These are phyloP conservation scores for Polyplosphaeria fusca DNA, from an alignment of 495 filamentous ascomycete genomes.

Conservation along the genomic window DNA sequence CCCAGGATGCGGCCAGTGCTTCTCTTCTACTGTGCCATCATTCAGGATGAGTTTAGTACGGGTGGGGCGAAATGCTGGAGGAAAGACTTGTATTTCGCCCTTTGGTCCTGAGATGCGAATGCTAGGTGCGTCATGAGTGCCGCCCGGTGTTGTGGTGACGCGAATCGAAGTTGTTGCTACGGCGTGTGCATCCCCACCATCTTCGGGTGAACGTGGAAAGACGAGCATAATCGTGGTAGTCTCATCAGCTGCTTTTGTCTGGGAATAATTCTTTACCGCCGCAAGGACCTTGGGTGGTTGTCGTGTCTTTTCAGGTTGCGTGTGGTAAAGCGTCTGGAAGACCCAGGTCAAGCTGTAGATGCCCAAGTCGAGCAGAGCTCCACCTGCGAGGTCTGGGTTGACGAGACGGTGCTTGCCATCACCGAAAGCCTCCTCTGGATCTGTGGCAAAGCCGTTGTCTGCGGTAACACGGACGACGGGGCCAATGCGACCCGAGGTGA, in stretches of 20 bases:
- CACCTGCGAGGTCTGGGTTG: conserved; percentile 82
- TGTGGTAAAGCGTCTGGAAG: conserved; percentile 86
- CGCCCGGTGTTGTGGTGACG: conserved; percentile 58
- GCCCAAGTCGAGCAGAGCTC: conserved; percentile 78
- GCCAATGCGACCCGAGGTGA: conserved; percentile 69
- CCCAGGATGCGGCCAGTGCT: conserved; percentile 47
- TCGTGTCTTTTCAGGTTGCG: conserved; percentile 53
- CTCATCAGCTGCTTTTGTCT: conserved; percentile 74
- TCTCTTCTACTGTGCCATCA: conserved; percentile 42
- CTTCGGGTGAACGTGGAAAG: conserved; percentile 57
- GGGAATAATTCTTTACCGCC: conserved; percentile 69
- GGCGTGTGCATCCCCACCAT: conserved; percentile 54
- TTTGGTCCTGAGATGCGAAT: conserved; percentile 81
- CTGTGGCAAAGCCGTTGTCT: conserved; percentile 60
- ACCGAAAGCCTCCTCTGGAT: conserved; percentile 42
- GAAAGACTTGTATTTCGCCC: conserved; percentile 85
- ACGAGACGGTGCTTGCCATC: conserved; percentile 72
- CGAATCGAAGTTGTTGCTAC: conserved; percentile 77
- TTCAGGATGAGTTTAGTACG: conserved; percentile 48
- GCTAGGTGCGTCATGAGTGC: conserved; percentile 59
- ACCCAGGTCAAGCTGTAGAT: conserved; percentile 92
- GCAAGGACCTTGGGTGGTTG: conserved; percentile 55
- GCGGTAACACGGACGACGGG: conserved; percentile 73
- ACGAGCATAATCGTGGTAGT: conserved; percentile 73
- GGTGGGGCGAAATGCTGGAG: conserved; percentile 68